Percentiles rank a stretch among this genome's conserved stretches.
Conservation (phyloP, 2,329 filamentous ascomycete genomes). For the Pseudogymnoascus sp. region DNA sequence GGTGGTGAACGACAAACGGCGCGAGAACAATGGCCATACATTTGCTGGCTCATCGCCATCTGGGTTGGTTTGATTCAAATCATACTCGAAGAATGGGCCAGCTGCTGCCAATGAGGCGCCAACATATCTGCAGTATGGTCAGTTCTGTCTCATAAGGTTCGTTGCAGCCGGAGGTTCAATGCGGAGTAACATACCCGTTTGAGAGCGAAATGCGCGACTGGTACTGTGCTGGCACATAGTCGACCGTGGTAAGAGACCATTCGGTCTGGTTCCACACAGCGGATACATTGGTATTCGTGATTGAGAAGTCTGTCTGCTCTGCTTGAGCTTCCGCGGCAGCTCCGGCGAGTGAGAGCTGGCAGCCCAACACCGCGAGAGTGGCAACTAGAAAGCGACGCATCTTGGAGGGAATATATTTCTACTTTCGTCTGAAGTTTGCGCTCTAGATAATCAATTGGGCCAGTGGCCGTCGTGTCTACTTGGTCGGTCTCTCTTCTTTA, state of each 20-base stretch:
- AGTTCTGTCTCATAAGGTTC: neutral
- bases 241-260: constrained; percentile 25
- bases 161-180: neutral
- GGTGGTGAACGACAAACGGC: constrained; percentile 58
- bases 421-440: neutral
- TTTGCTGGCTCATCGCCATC: constrained; percentile 36
- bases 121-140: constrained; percentile 21
- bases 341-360: neutral
- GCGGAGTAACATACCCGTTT: constrained; percentile 24
- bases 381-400: neutral
- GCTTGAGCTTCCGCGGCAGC: constrained; percentile 11
- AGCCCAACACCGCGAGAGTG: neutral
- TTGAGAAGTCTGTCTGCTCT: constrained; percentile 24
- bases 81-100: constrained; percentile 28
- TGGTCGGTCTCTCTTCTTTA: neutral
- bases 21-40: constrained; percentile 60
- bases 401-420: neutral
- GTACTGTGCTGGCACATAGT: constrained; percentile 25
- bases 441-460: constrained; percentile 4
- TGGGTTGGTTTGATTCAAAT: constrained; percentile 27
- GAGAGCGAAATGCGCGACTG: constrained; percentile 27
- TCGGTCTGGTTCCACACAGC: constrained; percentile 24
- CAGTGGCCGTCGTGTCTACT: neutral
- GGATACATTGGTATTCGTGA: constrained; percentile 19
- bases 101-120: constrained; percentile 26